phyloP scores from a whole-genome alignment of 1,139 yeast species.

The Blastobotrys petasosporus region DNA sequence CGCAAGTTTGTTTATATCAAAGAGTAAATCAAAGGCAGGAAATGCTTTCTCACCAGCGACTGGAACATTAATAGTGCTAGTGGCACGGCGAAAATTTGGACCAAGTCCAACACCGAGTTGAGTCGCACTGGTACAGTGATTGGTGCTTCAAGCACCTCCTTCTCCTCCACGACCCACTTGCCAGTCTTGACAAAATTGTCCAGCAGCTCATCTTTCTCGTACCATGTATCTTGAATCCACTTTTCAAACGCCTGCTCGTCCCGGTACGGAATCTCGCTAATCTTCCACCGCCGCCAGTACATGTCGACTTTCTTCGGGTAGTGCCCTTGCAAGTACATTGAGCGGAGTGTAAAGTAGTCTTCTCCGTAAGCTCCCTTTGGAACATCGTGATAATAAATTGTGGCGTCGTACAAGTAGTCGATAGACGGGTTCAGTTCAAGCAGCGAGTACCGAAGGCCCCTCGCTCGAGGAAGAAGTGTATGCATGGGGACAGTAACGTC shows the following conservation, averaged over 20 bases:
- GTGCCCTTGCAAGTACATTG: slow-evolving; percentile 59
- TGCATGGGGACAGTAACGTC: slow-evolving; percentile 45
- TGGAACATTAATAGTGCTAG: slow-evolving; percentile 21
- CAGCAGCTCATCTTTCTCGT: slow-evolving; percentile 67
- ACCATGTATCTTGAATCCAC: slow-evolving; percentile 78
- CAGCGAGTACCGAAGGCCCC: slow-evolving; percentile 70
- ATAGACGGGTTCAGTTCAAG: slow-evolving; percentile 53
- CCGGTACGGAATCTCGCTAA: slow-evolving; percentile 61
- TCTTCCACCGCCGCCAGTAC: slow-evolving; percentile 52
- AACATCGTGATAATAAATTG: slow-evolving; percentile 76
- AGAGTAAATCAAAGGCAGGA: slow-evolving; percentile 6
- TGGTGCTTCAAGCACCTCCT: slow-evolving; percentile 13
- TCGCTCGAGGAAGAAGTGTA: slow-evolving; percentile 70
- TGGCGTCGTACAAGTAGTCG: slow-evolving; percentile 70
- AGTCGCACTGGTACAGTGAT: slow-evolving; percentile 23
- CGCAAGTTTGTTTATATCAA: background rate
- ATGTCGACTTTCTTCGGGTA: slow-evolving; percentile 65
- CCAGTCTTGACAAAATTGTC: slow-evolving; percentile 55
- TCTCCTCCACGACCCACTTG: slow-evolving; percentile 22
- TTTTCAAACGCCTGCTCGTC: slow-evolving; percentile 53
- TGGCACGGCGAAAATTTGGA: slow-evolving; percentile 35
- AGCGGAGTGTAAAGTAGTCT: slow-evolving; percentile 59
- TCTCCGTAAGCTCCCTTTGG: slow-evolving; percentile 64
- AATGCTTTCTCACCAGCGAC: slow-evolving; percentile 14
- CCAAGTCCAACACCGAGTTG: slow-evolving; percentile 24